These are phyloP conservation scores for Straminergon stramineum DNA, from an alignment of 225 moss, liverwort and hornwort species.

Conservation along the genomic window DNA sequence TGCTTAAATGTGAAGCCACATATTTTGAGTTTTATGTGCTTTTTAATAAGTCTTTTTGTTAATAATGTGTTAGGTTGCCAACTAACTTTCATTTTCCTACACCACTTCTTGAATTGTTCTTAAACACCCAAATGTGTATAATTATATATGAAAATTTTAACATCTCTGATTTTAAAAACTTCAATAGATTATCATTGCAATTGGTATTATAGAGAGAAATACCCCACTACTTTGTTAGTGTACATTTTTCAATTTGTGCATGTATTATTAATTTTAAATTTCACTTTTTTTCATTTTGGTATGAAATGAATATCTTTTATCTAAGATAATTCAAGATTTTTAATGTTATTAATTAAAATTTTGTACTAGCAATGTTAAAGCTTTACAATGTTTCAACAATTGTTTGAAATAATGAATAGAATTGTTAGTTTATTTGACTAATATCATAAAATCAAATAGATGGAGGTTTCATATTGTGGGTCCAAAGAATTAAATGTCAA, in stretches of 20 bases:
- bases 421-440: not conserved
- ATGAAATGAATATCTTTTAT: not conserved
- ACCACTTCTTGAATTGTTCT: not conserved
- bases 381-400: not conserved
- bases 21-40: not conserved
- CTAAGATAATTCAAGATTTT: not conserved
- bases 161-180: not conserved
- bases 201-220: not conserved
- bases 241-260: not conserved
- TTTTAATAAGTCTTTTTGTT: not conserved
- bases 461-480: accelerated
- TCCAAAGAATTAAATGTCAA: not conserved
- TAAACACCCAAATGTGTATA: accelerated
- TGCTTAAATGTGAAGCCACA: not conserved
- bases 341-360: not conserved
- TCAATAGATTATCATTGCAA: not conserved
- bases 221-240: accelerated
- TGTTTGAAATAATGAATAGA: no score
- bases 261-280: accelerated
- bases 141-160: not conserved
- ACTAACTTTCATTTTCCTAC: accelerated
- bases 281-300: not conserved
- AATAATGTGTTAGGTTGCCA: no score
- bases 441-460: not conserved
- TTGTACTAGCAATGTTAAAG: not conserved